A percentile compares a stretch with the other conserved stretches of the same genome.
Conservation (phyloP, 192 early-diverging fungal genomes). For the Irineochytrium annulatum region DNA sequence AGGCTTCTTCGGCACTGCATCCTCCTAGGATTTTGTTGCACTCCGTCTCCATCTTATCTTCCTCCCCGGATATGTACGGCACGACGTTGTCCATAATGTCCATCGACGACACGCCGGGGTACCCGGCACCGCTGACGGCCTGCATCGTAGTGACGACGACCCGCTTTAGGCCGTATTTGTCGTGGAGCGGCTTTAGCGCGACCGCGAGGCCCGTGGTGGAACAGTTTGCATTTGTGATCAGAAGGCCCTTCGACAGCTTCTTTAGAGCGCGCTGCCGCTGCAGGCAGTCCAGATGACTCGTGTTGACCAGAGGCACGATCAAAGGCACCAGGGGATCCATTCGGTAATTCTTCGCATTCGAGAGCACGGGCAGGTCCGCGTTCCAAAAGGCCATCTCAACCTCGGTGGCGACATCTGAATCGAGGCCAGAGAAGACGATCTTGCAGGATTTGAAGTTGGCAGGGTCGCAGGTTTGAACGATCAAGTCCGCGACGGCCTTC, state of each 20-base stretch:
- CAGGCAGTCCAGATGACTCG: slow-evolving; percentile 81
- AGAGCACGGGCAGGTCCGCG: slow-evolving; percentile 85
- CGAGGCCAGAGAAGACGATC: slow-evolving; percentile 94
- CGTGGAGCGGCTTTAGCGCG: slow-evolving; percentile 71
- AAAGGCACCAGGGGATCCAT: slow-evolving; percentile 85
- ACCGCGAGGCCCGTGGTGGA: slow-evolving; percentile 97
- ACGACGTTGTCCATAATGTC: slow-evolving; percentile 97
- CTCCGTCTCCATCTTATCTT: slow-evolving; percentile 96
- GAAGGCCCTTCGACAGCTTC: slow-evolving; percentile 67
- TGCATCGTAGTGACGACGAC: slow-evolving; percentile 90
- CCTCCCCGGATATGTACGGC: slow-evolving; percentile 91
- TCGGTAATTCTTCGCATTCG: slow-evolving; percentile 96
- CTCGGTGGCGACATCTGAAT: slow-evolving; percentile 89
- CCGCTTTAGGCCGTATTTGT: slow-evolving; percentile 77
- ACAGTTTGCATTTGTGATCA: slow-evolving; percentile 98
- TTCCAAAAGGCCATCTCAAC: slow-evolving; percentile 89
- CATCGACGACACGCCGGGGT: slow-evolving; percentile 91
- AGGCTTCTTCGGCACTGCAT: slow-evolving; percentile 35
- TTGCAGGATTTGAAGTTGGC: slow-evolving; percentile 71
- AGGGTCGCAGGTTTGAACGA: slow-evolving; percentile 72
- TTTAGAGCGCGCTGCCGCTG: slow-evolving; percentile 60
- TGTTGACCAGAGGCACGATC: slow-evolving; percentile 90
- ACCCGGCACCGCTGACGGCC: slow-evolving; percentile 96
- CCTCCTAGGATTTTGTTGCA: slow-evolving; percentile 86
- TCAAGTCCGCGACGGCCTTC: slow-evolving; percentile 43